Base-by-base conservation (phyloP, 2,329 filamentous ascomycete genomes). In the Alternaria longipes region DNA sequence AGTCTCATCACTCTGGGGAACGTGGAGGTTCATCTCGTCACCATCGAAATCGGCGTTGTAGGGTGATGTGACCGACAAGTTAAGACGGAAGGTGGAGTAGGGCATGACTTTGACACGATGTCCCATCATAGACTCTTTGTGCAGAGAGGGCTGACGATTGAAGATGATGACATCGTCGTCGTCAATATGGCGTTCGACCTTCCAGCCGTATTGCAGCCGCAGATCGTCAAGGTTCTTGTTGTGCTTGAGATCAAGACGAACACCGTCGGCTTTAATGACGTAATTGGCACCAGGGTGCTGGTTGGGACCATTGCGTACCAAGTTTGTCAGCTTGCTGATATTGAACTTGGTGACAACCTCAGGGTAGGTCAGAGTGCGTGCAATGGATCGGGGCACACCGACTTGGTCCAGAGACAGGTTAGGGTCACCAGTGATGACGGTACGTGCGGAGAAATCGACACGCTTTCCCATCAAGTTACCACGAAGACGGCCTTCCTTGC, bases 51-150 rank as follows among this genome's bases (percentile, higher is more conserved):
- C 95, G 72, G 95, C 95, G 83, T 99, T 99, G 85, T 99, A 99
- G 0, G 95, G 95, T 28, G 94, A 97, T 0, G 96, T 99, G 75
- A 99, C 95, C 0, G 95, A 99, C 70, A 99, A 81, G 75, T 99
- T 99, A 47, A 99, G 87, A 66, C 95, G 90, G 85, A 99, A 99
- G 1, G 95, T 99, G 6, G 95, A 99, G 80, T 97, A 99, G 3
- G 95, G 95, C 94, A 99, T 98, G 63, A 99, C 95, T 62, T 91
- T 90, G 65, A 99, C 95, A 72, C 93, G 90, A 81, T 99, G 95
- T 80, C 93, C 95, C 96, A 99, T 99, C 95, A 99, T 99, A 62
- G 95, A 99, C 78, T 99, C 95, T 81, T 99, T 99, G 86, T 99
- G 95, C 74, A 99, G 85, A 36, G 95, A 99, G 1, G 95, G 95